Evolutionary conservation across 371 early-diverging fungal genomes (phyloP).

Genomic region (Nosema granulosis): DNA sequence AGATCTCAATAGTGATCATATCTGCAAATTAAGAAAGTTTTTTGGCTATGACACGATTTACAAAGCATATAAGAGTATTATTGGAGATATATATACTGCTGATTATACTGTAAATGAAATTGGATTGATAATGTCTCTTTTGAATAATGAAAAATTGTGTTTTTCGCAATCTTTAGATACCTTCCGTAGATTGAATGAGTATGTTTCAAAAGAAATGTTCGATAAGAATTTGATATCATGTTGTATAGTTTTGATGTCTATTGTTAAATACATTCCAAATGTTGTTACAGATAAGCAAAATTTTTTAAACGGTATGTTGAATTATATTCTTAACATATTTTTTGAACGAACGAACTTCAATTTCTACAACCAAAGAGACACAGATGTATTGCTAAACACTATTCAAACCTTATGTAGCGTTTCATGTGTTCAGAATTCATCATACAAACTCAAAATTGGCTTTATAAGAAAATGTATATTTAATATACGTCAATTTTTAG

Average conservation of each 20-base stretch:
- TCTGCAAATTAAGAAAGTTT: conserved; percentile 42
- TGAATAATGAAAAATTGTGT: conserved; percentile 56
- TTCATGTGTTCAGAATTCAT: not conserved
- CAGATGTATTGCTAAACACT: conserved; percentile 27
- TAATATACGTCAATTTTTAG: not conserved
- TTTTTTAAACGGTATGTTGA: conserved; percentile 32
- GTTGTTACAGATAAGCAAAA: conserved; percentile 33
- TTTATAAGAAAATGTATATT: not conserved
- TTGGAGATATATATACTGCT: conserved; percentile 30
- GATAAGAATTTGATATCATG: conserved; percentile 58
- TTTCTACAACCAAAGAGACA: conserved; percentile 29
- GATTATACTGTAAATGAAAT: conserved; percentile 29
- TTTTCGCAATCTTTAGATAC: conserved; percentile 48
- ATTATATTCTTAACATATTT: conserved; percentile 42
- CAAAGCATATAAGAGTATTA: conserved; percentile 47
- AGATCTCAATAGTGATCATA: conserved; percentile 15
- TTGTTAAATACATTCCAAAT: conserved; percentile 16
- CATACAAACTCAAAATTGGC: not conserved
- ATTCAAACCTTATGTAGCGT: conserved; percentile 22
- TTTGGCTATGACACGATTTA: conserved; percentile 59
- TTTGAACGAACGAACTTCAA: conserved; percentile 32
- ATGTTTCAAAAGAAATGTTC: conserved; percentile 46
- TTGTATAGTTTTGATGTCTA: conserved; percentile 31
- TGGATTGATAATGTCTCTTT: conserved; percentile 25
- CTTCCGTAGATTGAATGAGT: conserved; percentile 42